Base-by-base conservation (phyloP, 768 basidiomycete genomes). In the Trametes sanguinea region DNA sequence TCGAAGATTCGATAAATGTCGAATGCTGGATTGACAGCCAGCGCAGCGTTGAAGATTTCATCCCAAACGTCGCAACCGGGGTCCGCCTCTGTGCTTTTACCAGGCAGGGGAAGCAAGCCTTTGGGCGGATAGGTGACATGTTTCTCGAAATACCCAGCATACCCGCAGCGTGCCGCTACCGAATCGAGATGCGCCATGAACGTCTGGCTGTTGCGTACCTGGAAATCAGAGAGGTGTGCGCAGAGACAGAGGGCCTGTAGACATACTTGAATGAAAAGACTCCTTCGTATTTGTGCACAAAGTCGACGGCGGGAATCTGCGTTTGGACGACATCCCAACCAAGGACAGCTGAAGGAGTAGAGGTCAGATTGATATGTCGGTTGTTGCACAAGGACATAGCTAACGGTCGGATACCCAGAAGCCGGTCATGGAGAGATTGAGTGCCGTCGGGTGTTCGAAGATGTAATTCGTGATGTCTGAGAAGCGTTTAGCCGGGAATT, bases 1-100 rank as follows among this genome's bases (percentile, higher is more conserved):
- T 90, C 89, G 72, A 89, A 88, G 55, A 92, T 88, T n/a, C 87
- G 82, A 69, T 92, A 92, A 6, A 90, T 80, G 65, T 92, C 80
- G 76, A 92, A 92, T 0, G 87, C 89, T 0, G 90, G 90, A 67
- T 92, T 91, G 64, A 88, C 74, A 2, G 74, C 57, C 27, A 89
- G 63, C 0, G 90, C 84, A 0, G 82, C 86, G 22, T 85, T 72
- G 69, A 89, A 85, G 56, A 92, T 85, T 39, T 77, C 73, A 33
- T 82, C 79, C 89, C 87, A 91, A 1, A 90, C 71, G 67, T 90
- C 85, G 63, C 90, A 92, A 27, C 81, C 85, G 7, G 66, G 70
- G 39, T 80, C 80, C 0, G 69, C 73, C 10, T 75, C 72, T 0
- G 77, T 76, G 0, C 83, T 83, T 17, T 73, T 79, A 4, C 85